These are phyloP conservation scores for Tagetes patula DNA, from an alignment of 129 eudicot species.

Conservation along the genomic window DNA sequence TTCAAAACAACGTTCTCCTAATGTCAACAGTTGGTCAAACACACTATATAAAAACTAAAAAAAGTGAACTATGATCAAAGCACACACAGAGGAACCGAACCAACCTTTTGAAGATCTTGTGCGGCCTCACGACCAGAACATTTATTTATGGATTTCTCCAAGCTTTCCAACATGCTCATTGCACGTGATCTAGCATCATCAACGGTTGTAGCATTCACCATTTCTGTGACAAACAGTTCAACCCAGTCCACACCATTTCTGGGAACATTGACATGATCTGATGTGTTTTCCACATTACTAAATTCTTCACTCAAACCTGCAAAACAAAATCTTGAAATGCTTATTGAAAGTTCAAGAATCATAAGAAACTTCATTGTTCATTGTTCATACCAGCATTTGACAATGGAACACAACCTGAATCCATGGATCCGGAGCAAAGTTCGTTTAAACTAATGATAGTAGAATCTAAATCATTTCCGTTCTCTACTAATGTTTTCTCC, in stretches of 20 bases:
- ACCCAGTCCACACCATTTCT: conserved; percentile 80
- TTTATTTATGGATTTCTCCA: conserved; percentile 63
- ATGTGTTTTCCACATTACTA: conserved; percentile 33
- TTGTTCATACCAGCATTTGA: conserved; percentile 33
- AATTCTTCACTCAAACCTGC: conserved; percentile 34
- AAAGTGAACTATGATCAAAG: background rate
- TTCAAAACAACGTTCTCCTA: conserved; percentile 67
- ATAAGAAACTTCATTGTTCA: conserved; percentile 27
- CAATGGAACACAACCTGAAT: conserved; percentile 37
- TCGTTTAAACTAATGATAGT: conserved; percentile 67
- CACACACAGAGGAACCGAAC: background rate
- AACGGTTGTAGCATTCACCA: conserved; percentile 67
- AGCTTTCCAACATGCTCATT: conserved; percentile 58
- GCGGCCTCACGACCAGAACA: conserved; percentile 47
- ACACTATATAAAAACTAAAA: background rate
- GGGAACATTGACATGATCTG: conserved; percentile 41
- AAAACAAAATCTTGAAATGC: conserved; percentile 24
- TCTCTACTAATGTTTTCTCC: conserved; percentile 65
- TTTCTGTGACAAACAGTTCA: conserved; percentile 74
- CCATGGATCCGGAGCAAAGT: conserved; percentile 22
- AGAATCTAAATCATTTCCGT: conserved; percentile 60
- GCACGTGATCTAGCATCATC: conserved; percentile 91
- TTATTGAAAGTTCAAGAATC: conserved; percentile 14
- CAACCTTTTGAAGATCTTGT: conserved; percentile 61
- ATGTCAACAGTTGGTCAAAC: background rate